Evolutionary conservation across 2,329 filamentous ascomycete species (phyloP).

Genomic region (Nigrospora oryzae): DNA sequence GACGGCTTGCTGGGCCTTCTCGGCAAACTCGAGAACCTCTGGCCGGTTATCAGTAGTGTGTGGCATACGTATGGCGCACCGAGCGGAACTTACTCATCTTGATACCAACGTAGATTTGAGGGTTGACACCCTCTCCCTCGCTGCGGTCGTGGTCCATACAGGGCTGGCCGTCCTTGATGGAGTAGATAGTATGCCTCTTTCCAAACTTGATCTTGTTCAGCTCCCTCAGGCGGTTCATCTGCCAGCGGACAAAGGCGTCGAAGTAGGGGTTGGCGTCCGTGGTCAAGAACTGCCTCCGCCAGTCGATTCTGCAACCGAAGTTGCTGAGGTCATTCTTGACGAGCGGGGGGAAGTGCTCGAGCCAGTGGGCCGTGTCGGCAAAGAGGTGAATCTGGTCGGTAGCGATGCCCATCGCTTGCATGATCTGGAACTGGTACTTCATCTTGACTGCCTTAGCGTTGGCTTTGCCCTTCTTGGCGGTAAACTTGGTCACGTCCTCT

Average conservation of each 20-base stretch:
- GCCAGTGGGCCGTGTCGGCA: slow-evolving; percentile 84
- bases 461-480: slow-evolving; percentile 86
- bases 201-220: slow-evolving; percentile 90
- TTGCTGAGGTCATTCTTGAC: slow-evolving; percentile 72
- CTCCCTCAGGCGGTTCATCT: slow-evolving; percentile 88
- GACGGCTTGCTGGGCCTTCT: slow-evolving; percentile 61
- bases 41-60: no score
- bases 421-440: slow-evolving; percentile 95
- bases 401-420: slow-evolving; percentile 84
- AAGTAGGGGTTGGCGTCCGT: slow-evolving; percentile 97
- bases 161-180: slow-evolving; percentile 78
- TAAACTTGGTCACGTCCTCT: slow-evolving; percentile 85
- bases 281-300: slow-evolving; percentile 86
- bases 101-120: slow-evolving; percentile 87
- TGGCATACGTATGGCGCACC: no score
- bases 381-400: slow-evolving; percentile 87
- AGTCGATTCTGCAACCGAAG: slow-evolving; percentile 84
- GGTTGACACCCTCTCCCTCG: slow-evolving; percentile 71
- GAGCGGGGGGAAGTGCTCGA: slow-evolving; percentile 82
- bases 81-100: slow-evolving; percentile 54
- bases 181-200: slow-evolving; percentile 89
- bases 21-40: slow-evolving; percentile 78
- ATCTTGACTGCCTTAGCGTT: slow-evolving; percentile 82
- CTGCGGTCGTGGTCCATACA: slow-evolving; percentile 83
- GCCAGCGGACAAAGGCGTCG: slow-evolving; percentile 91